A percentile compares a stretch with the other conserved stretches of the same genome.
phyloP scores from a whole-genome alignment of 352 stramenopile genomes.

The Halophytophthora batemanensis region DNA sequence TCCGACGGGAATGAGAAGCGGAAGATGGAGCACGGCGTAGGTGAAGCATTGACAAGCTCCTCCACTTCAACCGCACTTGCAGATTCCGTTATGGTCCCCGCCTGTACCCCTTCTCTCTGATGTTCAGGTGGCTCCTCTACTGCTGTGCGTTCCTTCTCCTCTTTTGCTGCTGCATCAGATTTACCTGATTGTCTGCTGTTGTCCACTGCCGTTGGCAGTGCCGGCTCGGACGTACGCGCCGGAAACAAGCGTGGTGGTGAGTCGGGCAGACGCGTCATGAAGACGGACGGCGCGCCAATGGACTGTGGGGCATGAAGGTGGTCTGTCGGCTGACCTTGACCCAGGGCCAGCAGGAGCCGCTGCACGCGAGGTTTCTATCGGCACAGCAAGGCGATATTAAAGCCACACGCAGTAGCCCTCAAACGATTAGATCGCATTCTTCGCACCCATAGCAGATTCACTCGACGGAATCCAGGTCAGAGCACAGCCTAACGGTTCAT shows the following conservation, averaged over 20 bases:
- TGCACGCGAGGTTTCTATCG: slow-evolving; percentile 44
- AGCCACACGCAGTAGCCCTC: too few relatives aligned
- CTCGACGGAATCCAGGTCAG: too few relatives aligned
- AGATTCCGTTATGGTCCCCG: too few relatives aligned
- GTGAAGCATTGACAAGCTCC: too few relatives aligned
- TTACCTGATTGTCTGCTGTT: background rate
- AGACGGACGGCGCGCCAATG: slow-evolving; percentile 11
- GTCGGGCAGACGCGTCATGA: slow-evolving; percentile 53
- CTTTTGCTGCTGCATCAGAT: background rate
- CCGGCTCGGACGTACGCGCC: background rate
- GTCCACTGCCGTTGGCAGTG: background rate
- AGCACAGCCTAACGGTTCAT: background rate
- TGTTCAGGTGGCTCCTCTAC: too few relatives aligned
- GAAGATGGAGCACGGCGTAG: too few relatives aligned
- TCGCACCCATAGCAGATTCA: too few relatives aligned
- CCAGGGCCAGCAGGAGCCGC: slow-evolving; percentile 25
- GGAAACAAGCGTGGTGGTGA: slow-evolving; percentile 37
- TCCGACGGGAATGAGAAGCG: too few relatives aligned
- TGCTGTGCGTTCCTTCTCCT: too few relatives aligned
- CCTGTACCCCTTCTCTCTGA: too few relatives aligned
- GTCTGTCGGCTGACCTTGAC: slow-evolving; percentile 18
- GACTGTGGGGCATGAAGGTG: slow-evolving; percentile 1
- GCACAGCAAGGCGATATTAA: background rate
- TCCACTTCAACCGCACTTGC: too few relatives aligned
- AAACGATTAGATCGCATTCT: too few relatives aligned